Evolutionary conservation across 495 filamentous ascomycete species (phyloP).

Genomic region (Tuber microsphaerosporum): DNA sequence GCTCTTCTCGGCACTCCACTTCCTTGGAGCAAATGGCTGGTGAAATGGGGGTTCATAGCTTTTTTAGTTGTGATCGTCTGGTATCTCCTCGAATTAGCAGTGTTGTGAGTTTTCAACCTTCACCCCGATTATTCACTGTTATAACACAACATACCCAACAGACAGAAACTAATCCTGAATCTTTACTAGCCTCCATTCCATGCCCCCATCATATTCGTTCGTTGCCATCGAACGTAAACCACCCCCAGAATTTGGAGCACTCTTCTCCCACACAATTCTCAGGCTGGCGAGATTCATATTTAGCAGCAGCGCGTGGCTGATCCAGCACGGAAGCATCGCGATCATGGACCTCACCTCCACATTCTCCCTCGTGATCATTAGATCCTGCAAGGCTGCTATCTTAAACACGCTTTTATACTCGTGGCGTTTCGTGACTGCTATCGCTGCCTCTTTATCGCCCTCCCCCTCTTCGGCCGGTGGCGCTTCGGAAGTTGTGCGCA

Average conservation of each 20-base stretch:
- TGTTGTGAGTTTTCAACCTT: conserved; percentile 28
- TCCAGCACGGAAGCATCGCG: not conserved
- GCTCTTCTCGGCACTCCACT: not conserved
- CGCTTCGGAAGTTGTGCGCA: not conserved
- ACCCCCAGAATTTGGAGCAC: not conserved
- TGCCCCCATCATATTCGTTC: conserved; percentile 16
- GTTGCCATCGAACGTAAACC: conserved; percentile 13
- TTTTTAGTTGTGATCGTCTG: conserved; percentile 24
- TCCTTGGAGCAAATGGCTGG: conserved; percentile 8
- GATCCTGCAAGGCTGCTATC: not conserved
- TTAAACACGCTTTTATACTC: conserved; percentile 1
- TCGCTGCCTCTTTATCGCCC: not conserved
- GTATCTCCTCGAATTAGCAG: conserved; percentile 31
- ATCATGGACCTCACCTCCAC: conserved; percentile 8
- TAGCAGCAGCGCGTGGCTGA: not conserved
- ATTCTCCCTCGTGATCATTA: conserved; percentile 8
- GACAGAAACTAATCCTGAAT: not conserved
- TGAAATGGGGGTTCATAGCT: conserved; percentile 19
- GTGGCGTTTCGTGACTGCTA: conserved; percentile 6
- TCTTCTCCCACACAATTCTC: not conserved
- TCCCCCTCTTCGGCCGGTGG: not conserved
- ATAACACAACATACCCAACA: not conserved
- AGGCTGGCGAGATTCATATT: not conserved
- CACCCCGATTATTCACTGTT: not conserved
- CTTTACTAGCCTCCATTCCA: conserved; percentile 13